A percentile compares a stretch with the other conserved stretches of the same genome.
Conservation (phyloP, 1,139 yeast genomes). For the Keqinozyma sinolaborantium region DNA sequence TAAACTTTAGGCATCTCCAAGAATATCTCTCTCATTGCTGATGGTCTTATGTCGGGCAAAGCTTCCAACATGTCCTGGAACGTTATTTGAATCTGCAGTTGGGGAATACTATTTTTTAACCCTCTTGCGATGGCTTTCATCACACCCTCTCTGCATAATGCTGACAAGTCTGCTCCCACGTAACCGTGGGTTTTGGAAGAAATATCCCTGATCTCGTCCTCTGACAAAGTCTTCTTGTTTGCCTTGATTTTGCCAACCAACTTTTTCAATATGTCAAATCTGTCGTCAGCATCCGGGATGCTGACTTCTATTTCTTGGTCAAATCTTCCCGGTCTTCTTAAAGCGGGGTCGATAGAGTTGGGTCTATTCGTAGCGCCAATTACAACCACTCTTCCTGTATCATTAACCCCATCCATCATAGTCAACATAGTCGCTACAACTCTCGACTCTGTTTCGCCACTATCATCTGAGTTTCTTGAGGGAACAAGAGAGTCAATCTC, state of each 20-base stretch:
- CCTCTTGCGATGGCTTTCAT: slow-evolving; percentile 76
- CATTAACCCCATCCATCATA: slow-evolving; percentile 86
- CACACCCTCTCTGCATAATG: slow-evolving; percentile 84
- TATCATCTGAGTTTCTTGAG: slow-evolving; percentile 72
- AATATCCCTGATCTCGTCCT: slow-evolving; percentile 50
- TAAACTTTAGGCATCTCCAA: slow-evolving; percentile 90
- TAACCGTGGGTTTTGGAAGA: slow-evolving; percentile 63
- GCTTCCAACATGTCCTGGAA: slow-evolving; percentile 63
- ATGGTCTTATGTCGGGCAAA: slow-evolving; percentile 76
- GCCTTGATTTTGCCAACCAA: slow-evolving; percentile 59
- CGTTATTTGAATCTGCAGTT: slow-evolving; percentile 25
- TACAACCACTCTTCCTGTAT: slow-evolving; percentile 64
- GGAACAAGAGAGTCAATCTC: slow-evolving; percentile 93
- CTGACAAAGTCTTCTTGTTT: slow-evolving; percentile 50
- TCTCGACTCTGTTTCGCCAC: slow-evolving; percentile 85
- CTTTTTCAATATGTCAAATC: slow-evolving; percentile 59
- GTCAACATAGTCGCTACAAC: slow-evolving; percentile 87
- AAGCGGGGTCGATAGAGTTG: slow-evolving; percentile 63
- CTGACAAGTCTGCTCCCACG: slow-evolving; percentile 84
- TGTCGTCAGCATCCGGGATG: slow-evolving; percentile 68
- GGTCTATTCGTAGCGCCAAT: slow-evolving; percentile 84
- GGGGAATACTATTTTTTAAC: slow-evolving; percentile 18
- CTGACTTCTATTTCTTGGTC: slow-evolving; percentile 84
- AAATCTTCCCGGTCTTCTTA: slow-evolving; percentile 68
- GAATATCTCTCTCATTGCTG: slow-evolving; percentile 95